Evolutionary conservation across 768 basidiomycete genomes (phyloP), one percentile per base, ranked within the genome.

Genomic region (Tricholoma matsutake): DNA sequence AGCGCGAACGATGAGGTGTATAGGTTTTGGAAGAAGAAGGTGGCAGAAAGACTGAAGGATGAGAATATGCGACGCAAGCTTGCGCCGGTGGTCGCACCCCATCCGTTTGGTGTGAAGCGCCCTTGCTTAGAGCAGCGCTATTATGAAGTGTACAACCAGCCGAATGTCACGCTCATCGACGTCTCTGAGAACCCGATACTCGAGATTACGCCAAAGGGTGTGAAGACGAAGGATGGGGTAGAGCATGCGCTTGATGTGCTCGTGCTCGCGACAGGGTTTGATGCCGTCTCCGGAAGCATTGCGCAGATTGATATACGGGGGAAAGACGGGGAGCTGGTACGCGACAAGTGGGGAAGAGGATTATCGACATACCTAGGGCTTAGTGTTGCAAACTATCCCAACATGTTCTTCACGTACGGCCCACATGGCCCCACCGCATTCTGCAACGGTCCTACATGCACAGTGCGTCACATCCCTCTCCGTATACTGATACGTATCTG

Each of bases 51-150:
- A 20, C 18, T 71, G 7, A 59, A 62, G 11, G 64, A 69, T 34
- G 55, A 57, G 10, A 62, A 59, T 45, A 64, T 67, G 64, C 61
- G 63, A 52, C 67, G 68, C 25, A 68, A 67, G 49, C 65, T 72
- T 8, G 71, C 69, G 1, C 70, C 71, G 10, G 62, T 56, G 35
- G 41, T 60, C 14, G 45, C 64, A 11, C 64, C 65, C 1, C 70
- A 72, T 55, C 68, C 71, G 10, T 69, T 72, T n/a, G 71, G 69
- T 31, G 45, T 55, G 2, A 72, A 72, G 39, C 66, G 71, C 20
- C 57, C 63, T 5, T 62, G 37, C 18, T 61, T 70, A 4, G 70
- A 71, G 58, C 64, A 67, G 13, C 35, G 43, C 4, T 70, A 68
- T 52, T 72, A 61, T 28, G 66, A 71, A 41, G 69, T 71, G 6